A percentile compares a stretch with the other conserved stretches of the same genome.
phyloP scores from a whole-genome alignment of 192 early-diverging fungal genomes.

The Coemansia sp. region DNA sequence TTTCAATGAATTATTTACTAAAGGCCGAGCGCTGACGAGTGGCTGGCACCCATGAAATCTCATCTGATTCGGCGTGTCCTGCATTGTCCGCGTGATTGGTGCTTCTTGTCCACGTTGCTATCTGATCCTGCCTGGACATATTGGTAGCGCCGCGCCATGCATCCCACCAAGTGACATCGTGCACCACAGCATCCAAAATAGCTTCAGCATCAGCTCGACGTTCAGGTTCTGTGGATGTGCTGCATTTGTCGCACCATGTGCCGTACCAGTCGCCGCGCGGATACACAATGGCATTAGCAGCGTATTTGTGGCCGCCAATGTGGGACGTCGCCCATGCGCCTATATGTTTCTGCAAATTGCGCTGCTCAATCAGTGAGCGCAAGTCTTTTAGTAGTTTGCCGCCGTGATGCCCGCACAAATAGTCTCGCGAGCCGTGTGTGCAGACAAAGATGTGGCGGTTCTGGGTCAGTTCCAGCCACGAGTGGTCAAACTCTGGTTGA shows the following conservation, averaged over 20 bases:
- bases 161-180: conserved; percentile 46
- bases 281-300: conserved; percentile 52
- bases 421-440: conserved; percentile 48
- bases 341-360: conserved; percentile 17
- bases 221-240: background rate
- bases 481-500: conserved; percentile 37
- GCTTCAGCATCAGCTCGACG: conserved; percentile 22
- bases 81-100: conserved; percentile 3
- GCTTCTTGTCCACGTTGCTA: conserved; percentile 23
- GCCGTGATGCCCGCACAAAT: conserved; percentile 40
- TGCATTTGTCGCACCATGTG: conserved; percentile 44
- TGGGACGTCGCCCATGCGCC: conserved; percentile 53
- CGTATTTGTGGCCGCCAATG: conserved; percentile 55
- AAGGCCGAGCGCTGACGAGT: background rate
- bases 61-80: conserved; percentile 10
- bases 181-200: conserved; percentile 28
- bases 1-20: conserved; percentile 2
- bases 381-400: conserved; percentile 31
- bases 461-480: conserved; percentile 37
- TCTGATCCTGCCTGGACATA: conserved; percentile 51
- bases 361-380: conserved; percentile 20
- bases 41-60: conserved; percentile 30
- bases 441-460: conserved; percentile 55
- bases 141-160: conserved; percentile 50
- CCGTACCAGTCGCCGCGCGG: conserved; percentile 56